A percentile compares a stretch with the other conserved stretches of the same genome.
Conservation (phyloP, 805 yeast genomes). For the Saccharomycopsis sp. region DNA sequence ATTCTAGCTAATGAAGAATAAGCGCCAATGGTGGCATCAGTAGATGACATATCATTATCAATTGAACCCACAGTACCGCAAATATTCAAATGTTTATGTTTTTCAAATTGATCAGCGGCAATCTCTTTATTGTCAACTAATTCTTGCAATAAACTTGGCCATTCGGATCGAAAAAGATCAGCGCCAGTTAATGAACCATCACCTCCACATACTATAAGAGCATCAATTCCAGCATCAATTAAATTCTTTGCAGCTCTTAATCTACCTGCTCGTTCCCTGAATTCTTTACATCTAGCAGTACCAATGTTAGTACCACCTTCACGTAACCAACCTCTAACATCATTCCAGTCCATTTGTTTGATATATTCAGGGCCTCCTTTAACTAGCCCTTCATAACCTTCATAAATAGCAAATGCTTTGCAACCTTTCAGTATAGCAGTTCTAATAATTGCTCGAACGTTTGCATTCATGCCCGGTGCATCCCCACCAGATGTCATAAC, state of each 20-base stretch:
- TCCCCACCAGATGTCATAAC: constrained; percentile 83
- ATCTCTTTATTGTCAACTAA: constrained; percentile 50
- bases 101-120: constrained; percentile 48
- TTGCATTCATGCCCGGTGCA: constrained; percentile 77
- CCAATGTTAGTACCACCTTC: constrained; percentile 96
- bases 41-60: constrained; percentile 96
- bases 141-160: constrained; percentile 85
- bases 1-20: constrained; percentile 89
- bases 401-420: constrained; percentile 60
- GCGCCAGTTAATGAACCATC: constrained; percentile 99
- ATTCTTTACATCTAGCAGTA: constrained; percentile 86
- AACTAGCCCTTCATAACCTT: constrained; percentile 70
- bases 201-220: constrained; percentile 95
- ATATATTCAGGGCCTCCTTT: constrained; percentile 52
- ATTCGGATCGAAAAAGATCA: constrained; percentile 84
- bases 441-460: constrained; percentile 65
- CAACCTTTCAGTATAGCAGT: constrained; percentile 61
- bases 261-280: constrained; percentile 81
- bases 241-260: constrained; percentile 76
- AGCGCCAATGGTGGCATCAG: constrained; percentile 96
- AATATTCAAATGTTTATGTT: constrained; percentile 66
- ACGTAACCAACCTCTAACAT: constrained; percentile 88
- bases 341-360: constrained; percentile 82
- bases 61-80: constrained; percentile 96
- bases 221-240: constrained; percentile 86